Evolutionary conservation across 2,329 filamentous ascomycete genomes (phyloP).

Genomic region (Aspergillus quadrilineatus): DNA sequence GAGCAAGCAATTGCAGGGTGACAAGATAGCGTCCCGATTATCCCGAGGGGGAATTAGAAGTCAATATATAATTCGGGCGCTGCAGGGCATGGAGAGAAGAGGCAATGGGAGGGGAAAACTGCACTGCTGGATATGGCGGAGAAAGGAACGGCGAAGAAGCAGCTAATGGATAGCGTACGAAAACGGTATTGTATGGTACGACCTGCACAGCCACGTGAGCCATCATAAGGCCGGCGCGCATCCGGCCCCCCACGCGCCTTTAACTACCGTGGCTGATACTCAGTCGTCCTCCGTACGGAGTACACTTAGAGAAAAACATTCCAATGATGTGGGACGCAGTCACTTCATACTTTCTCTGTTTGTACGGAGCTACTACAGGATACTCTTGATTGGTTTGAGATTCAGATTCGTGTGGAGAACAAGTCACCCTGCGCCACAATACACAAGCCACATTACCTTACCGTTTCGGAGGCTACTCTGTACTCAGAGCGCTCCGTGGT

Average conservation of each 20-base stretch:
- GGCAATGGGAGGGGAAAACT: slow-evolving; percentile 6
- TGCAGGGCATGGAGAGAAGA: slow-evolving; percentile 7
- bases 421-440: slow-evolving; percentile 11
- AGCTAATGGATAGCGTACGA: neutral
- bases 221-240: neutral
- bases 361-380: neutral
- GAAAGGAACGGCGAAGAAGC: slow-evolving; percentile 3
- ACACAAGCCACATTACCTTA: neutral
- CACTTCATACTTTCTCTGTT: neutral
- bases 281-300: neutral
- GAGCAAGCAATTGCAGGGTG: slow-evolving; percentile 7
- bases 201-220: neutral
- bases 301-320: neutral
- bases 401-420: neutral
- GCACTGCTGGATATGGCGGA: slow-evolving; percentile 7
- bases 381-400: neutral
- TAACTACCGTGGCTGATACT: neutral
- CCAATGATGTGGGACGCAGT: neutral
- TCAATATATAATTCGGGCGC: slow-evolving; percentile 1
- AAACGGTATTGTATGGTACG: neutral
- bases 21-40: slow-evolving; percentile 2
- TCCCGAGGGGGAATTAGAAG: neutral
- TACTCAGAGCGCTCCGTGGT: neutral
- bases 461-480: slow-evolving; percentile 3
- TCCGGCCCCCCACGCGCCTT: neutral